Evolutionary conservation across 2,329 filamentous ascomycete species (phyloP).

Genomic region (Colletotrichum melonis): DNA sequence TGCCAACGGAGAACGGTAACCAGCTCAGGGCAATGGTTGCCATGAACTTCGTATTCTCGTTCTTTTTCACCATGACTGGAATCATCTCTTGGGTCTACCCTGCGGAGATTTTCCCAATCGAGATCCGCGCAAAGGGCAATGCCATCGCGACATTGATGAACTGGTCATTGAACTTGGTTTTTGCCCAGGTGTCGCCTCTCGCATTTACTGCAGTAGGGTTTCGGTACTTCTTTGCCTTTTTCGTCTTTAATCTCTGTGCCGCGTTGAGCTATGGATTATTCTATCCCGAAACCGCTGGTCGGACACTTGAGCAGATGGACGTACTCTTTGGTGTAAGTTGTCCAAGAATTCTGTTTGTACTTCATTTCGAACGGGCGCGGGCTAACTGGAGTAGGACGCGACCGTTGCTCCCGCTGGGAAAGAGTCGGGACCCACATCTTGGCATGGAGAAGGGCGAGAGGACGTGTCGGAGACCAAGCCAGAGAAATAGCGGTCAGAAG

Average conservation of each 20-base stretch:
- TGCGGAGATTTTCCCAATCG: conserved; percentile 52
- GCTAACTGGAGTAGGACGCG: too few species aligned
- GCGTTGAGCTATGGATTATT: conserved; percentile 41
- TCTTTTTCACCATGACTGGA: conserved; percentile 48
- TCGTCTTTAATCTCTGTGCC: conserved; percentile 40
- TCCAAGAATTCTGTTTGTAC: too few species aligned
- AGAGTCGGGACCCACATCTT: too few species aligned
- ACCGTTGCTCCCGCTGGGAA: too few species aligned
- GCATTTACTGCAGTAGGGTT: conserved; percentile 55
- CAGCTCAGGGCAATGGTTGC: conserved; percentile 43
- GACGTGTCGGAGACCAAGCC: too few species aligned
- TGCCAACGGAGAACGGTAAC: conserved; percentile 39
- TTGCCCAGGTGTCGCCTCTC: conserved; percentile 60
- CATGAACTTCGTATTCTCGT: conserved; percentile 49
- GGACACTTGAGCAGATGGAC: conserved; percentile 49
- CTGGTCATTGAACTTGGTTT: conserved; percentile 53
- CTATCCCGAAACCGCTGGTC: conserved; percentile 47
- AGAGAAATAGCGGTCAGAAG: too few species aligned
- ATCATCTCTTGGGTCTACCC: conserved; percentile 56
- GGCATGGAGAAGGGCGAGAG: too few species aligned
- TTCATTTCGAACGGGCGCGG: too few species aligned
- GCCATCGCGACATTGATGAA: conserved; percentile 44
- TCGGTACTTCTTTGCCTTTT: conserved; percentile 52
- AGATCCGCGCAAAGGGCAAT: conserved; percentile 43
- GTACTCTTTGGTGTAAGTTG: conserved; percentile 43